Evolutionary conservation across 495 filamentous ascomycete species (phyloP).

Genomic region (Hyaloscypha finlandica): DNA sequence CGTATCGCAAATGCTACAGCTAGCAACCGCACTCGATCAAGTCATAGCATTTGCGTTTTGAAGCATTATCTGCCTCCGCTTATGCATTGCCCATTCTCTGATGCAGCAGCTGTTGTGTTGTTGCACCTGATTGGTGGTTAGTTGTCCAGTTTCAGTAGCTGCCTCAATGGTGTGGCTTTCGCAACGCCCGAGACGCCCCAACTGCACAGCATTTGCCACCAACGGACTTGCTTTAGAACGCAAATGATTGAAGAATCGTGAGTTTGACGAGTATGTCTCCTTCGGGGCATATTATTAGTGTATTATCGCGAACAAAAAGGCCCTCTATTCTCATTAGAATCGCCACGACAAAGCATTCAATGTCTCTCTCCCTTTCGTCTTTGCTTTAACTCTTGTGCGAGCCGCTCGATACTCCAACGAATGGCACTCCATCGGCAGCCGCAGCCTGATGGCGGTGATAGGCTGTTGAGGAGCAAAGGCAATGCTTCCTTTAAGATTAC

Average conservation of each 20-base stretch:
- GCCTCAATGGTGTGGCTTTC: conserved; percentile 2
- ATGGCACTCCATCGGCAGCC: conserved; percentile 2
- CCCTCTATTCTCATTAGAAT: conserved; percentile 9
- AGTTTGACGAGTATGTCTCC: too few relatives aligned
- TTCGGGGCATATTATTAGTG: conserved; percentile 1
- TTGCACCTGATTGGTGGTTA: neutral
- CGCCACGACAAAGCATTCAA: conserved; percentile 1
- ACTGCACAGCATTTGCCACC: conserved; percentile 9
- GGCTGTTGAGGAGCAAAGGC: conserved; percentile 1
- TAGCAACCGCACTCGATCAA: conserved; percentile 6
- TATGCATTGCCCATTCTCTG: conserved; percentile 2
- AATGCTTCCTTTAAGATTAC: conserved; percentile 8
- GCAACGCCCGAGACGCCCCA: conserved; percentile 1
- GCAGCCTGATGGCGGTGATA: neutral
- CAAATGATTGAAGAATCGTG: conserved; percentile 7
- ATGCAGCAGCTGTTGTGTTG: too few relatives aligned
- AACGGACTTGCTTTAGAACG: conserved; percentile 3
- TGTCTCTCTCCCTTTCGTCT: neutral
- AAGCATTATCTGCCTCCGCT: conserved; percentile 1
- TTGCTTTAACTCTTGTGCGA: conserved; percentile 1
- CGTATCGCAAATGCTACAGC: conserved; percentile 10
- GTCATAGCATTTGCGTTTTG: conserved; percentile 12
- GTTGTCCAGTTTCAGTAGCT: neutral
- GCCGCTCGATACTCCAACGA: neutral
- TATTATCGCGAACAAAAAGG: conserved; percentile 3